phyloP scores from a whole-genome alignment of 2,329 filamentous ascomycete genomes.

The Fusarium xylarioides region DNA sequence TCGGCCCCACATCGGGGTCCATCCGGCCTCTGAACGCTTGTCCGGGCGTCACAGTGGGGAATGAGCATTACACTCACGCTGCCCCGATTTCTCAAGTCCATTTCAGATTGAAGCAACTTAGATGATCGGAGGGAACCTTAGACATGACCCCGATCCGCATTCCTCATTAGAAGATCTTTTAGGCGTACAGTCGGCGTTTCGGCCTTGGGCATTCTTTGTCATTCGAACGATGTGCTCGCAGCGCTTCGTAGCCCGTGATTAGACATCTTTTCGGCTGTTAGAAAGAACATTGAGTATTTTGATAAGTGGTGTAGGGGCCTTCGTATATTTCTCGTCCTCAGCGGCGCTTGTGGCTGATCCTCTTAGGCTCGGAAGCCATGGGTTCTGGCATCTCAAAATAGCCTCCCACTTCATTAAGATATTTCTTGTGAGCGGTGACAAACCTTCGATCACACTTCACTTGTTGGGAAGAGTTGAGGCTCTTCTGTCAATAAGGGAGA shows the following conservation, averaged over 20 bases:
- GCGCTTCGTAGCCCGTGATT: neutral
- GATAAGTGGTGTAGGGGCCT: neutral
- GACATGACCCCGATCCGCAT: neutral
- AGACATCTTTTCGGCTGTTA: neutral
- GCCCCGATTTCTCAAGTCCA: neutral
- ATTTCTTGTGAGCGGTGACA: neutral
- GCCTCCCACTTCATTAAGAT: accelerated
- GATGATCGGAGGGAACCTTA: neutral
- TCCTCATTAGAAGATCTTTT: neutral
- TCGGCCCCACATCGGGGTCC: accelerated
- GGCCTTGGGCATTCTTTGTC: neutral
- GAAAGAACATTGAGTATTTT: neutral
- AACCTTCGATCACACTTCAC: neutral
- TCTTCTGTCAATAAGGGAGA: no score
- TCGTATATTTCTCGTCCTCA: neutral
- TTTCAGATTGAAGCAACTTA: neutral
- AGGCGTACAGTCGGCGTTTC: neutral
- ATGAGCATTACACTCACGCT: neutral
- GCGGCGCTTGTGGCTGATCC: neutral
- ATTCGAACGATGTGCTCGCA: neutral
- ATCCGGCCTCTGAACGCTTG: neutral
- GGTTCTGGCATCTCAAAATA: neutral
- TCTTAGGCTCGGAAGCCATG: neutral
- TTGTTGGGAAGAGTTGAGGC: no score
- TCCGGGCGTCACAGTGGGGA: neutral